phyloP scores from a whole-genome alignment of 257 asterid genomes.

The Rhazya stricta region DNA sequence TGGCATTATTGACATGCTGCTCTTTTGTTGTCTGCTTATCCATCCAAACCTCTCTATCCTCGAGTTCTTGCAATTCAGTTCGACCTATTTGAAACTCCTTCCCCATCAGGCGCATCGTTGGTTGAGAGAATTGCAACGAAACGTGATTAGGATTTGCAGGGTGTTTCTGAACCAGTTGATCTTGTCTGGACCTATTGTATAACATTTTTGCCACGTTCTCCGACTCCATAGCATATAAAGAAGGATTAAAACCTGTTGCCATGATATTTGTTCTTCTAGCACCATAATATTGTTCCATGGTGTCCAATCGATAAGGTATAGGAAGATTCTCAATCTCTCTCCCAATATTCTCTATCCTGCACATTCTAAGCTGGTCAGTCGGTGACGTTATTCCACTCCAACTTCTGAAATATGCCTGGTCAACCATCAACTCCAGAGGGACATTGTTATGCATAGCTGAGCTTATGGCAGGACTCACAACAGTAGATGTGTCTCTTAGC shows the following conservation, averaged over 20 bases:
- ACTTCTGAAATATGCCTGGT: conserved; percentile 25
- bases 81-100: conserved; percentile 51
- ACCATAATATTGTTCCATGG: conserved; percentile 29
- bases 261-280: conserved; percentile 22
- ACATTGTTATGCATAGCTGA: conserved; percentile 23
- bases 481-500: conserved; percentile 25
- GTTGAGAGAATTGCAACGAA: conserved; percentile 26
- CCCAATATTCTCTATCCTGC: conserved; percentile 25
- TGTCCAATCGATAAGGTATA: conserved; percentile 37
- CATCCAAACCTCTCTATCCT: conserved; percentile 38
- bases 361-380: conserved; percentile 31
- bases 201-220: conserved; percentile 18
- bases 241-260: conserved; percentile 20
- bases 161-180: conserved; percentile 25
- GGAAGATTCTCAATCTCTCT: conserved; percentile 27
- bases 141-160: conserved; percentile 23
- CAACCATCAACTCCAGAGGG: conserved; percentile 16
- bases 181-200: conserved; percentile 23
- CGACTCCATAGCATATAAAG: conserved; percentile 21
- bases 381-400: conserved; percentile 27
- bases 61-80: conserved; percentile 31
- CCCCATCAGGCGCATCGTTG: conserved; percentile 82
- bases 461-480: conserved; percentile 26
- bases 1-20: conserved; percentile 20
- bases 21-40: conserved; percentile 37